Percentiles rank a stretch among this genome's conserved stretches.
Evolutionary conservation across 163 green algal species (phyloP).

Genomic region (Scenedesmus sp.): DNA sequence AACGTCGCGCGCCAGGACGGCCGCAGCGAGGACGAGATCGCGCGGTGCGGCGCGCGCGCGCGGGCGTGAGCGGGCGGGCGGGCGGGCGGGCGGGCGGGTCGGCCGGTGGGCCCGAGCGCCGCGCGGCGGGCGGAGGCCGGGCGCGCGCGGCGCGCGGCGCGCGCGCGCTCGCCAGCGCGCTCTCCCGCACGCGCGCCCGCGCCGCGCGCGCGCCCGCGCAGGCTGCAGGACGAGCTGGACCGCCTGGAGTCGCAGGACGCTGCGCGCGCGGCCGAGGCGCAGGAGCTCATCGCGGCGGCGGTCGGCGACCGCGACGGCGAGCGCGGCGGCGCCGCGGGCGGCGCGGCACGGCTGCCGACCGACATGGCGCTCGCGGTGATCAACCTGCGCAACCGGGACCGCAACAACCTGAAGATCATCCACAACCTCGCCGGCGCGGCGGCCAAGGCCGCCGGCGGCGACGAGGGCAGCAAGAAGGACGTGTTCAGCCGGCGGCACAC

Average conservation of each 20-base stretch:
- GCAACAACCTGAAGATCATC: slow-evolving; percentile 21
- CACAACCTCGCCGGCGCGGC: neutral
- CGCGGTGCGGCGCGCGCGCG: slow-evolving; percentile 8
- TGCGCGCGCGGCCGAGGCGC: neutral
- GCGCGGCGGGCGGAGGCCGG: too few species aligned
- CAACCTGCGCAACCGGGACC: slow-evolving; percentile 39
- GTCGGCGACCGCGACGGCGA: too few species aligned
- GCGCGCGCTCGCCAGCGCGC: too few species aligned
- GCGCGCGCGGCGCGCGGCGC: too few species aligned
- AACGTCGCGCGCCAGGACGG: slow-evolving; percentile 22
- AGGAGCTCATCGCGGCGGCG: slow-evolving; percentile 10
- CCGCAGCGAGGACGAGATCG: slow-evolving; percentile 6
- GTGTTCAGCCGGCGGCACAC: slow-evolving; percentile 46
- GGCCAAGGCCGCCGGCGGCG: neutral
- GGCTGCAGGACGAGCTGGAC: slow-evolving; percentile 31
- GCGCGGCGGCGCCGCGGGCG: neutral
- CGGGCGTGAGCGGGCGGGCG: too few species aligned
- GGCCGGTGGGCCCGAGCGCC: too few species aligned
- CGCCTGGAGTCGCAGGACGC: slow-evolving; percentile 19
- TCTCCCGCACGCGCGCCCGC: neutral
- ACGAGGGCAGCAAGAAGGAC: neutral
- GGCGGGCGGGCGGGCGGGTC: too few species aligned
- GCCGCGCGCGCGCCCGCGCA: neutral
- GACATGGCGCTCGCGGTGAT: slow-evolving; percentile 39
- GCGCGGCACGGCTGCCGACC: neutral